Evolutionary conservation across 2,329 filamentous ascomycete species (phyloP).

Genomic region (Aspergillus candidus): DNA sequence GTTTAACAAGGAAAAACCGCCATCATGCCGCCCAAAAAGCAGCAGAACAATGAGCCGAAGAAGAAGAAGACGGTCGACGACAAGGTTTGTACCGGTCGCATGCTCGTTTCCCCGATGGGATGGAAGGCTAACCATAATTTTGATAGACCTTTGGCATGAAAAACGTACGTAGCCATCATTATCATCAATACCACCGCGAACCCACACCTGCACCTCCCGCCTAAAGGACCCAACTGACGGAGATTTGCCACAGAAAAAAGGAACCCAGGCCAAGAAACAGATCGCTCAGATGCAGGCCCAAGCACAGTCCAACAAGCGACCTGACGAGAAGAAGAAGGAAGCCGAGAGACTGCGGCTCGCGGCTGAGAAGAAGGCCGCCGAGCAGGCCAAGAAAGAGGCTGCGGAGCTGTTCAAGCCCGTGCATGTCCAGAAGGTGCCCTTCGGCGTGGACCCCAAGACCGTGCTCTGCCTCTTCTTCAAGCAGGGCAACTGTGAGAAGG

Average conservation of each 20-base stretch:
- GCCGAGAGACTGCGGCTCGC: conserved; percentile 61
- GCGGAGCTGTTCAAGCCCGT: conserved; percentile 83
- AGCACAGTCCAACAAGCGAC: conserved; percentile 65
- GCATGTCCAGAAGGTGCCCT: conserved; percentile 95
- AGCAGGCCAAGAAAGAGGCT: conserved; percentile 73
- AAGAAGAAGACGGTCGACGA: conserved; percentile 65
- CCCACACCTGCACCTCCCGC: conserved; percentile 1
- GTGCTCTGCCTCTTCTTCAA: conserved; percentile 96
- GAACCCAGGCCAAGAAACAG: conserved; percentile 78
- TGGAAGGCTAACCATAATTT: conserved; percentile 3
- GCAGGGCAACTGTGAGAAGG: conserved; percentile 96
- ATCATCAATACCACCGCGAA: conserved; percentile 4
- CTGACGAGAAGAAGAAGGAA: conserved; percentile 78
- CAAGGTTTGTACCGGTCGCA: conserved; percentile 47
- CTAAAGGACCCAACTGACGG: conserved; percentile 1
- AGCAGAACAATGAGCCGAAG: conserved; percentile 34
- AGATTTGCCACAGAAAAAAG: conserved; percentile 65
- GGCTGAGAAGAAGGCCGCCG: conserved; percentile 85
- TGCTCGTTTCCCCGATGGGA: background rate
- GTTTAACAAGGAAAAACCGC: conserved; percentile 14
- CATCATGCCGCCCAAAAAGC: conserved; percentile 46
- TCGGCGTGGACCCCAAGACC: conserved; percentile 96
- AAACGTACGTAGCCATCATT: conserved; percentile 52
- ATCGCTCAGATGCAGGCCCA: conserved; percentile 78
- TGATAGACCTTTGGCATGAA: conserved; percentile 92